Evolutionary conservation across 345 rosid genomes (phyloP).

Genomic region (Eucalyptus brandiana): DNA sequence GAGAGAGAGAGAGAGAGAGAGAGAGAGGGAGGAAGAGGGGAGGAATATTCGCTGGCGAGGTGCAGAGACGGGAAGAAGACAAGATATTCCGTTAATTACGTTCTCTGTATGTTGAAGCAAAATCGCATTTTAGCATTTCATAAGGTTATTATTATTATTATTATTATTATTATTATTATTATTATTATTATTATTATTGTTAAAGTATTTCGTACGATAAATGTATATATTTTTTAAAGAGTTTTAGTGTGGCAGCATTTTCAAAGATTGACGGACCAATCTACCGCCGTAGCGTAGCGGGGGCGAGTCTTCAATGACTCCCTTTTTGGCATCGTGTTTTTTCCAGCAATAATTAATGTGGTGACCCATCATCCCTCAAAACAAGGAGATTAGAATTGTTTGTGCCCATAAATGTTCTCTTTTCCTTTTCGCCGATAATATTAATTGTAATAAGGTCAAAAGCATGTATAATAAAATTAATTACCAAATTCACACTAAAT

Average conservation of each 20-base stretch:
- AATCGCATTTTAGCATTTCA: not conserved
- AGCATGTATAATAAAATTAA: not conserved
- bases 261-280: not conserved
- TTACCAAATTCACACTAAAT: not conserved
- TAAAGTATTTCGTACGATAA: not conserved
- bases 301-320: not conserved
- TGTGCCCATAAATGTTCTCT: no score
- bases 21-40: not conserved
- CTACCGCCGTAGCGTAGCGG: not conserved
- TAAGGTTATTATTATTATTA: not conserved
- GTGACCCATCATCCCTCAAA: no score
- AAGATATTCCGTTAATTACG: not conserved
- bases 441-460: not conserved
- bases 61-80: not conserved
- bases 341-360: no score
- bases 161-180: not conserved
- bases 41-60: slow-evolving; percentile 2
- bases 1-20: not conserved
- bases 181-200: no score
- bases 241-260: not conserved
- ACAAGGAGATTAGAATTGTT: no score
- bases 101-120: not conserved
- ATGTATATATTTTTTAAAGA: not conserved
- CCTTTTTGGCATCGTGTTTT: no score
- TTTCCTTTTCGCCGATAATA: not conserved